These are phyloP conservation scores for Aureobasidium sp. DNA, from an alignment of 2,329 filamentous ascomycete genomes.

Conservation along the genomic window DNA sequence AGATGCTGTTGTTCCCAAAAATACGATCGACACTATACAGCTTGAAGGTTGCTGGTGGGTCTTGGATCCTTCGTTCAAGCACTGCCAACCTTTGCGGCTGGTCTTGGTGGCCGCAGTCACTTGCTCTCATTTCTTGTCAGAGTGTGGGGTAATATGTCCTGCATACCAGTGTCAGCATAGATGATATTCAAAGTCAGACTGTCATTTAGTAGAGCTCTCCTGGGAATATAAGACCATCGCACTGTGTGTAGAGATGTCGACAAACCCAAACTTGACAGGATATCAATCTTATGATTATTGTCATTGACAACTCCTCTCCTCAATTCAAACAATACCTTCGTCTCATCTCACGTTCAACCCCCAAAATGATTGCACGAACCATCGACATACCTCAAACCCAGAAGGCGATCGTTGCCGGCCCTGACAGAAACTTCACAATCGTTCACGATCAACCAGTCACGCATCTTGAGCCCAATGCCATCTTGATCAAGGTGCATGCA, in stretches of 20 bases:
- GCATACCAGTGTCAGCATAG: background rate
- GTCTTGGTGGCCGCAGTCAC: background rate
- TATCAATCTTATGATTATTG: background rate
- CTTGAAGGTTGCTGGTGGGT: background rate
- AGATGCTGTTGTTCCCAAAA: background rate
- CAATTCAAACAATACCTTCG: background rate
- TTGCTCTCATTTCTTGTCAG: background rate
- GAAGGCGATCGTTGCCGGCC: constrained; percentile 4
- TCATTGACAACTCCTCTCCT: background rate
- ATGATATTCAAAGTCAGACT: background rate
- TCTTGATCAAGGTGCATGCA: constrained; percentile 14
- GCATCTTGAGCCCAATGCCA: background rate
- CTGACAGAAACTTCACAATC: background rate
- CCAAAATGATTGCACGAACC: background rate
- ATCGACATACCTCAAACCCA: constrained; percentile 6
- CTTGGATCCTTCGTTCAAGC: background rate
- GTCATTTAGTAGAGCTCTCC: background rate
- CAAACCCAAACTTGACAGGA: background rate
- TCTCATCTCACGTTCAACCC: background rate
- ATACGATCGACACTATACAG: background rate
- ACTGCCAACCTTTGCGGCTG: background rate
- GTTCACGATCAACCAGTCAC: background rate
- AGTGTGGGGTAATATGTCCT: background rate
- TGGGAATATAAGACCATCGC: background rate
- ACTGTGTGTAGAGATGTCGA: background rate